Evolutionary conservation across 2,329 filamentous ascomycete genomes (phyloP), one percentile per base, ranked within the genome.

Genomic region (Venturia aucupariae): DNA sequence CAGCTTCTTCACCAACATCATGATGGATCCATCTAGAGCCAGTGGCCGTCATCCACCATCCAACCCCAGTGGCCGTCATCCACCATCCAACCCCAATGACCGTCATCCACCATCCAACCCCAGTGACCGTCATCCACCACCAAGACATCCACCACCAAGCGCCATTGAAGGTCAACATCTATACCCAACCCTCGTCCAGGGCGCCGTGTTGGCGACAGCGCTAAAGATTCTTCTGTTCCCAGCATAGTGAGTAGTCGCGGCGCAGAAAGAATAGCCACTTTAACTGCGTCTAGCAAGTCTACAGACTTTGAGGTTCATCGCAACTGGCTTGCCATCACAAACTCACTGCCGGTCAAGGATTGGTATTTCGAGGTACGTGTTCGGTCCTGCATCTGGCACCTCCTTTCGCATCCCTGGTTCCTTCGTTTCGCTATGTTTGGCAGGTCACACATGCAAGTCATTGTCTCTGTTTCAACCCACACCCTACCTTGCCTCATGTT

Each of bases 251-350:
- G 90, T 84, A 51, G 6, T 4, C 46, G 10, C 32, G 10, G 4
- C 4, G 32, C 10, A 35, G 32, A 10, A 10, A 35, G 32, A 57
- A 65, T 67, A 66, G 71, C 74, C 67, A 75, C 70, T 65, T 64
- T 66, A 68, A 65, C 76, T 51, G n/a, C 32, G 0, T 30, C 35
- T 44, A 97, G 92, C 81, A 97, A 96, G 82, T 99, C 94, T 6
- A 99, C 94, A 70, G 94, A 99, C 76, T 99, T 99, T 72, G 94
- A 99, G 77, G 94, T 99, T 64, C 94, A 99, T 78, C 88, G 94
- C 69, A 99, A 99, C 80, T 99, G 94, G 94, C 86, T 99, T 48
- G 94, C 94, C 68, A 91, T 97, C 70, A 97, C 94, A 4, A 83
- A 96, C 77, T 96, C 90, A 67, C 82, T 97, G 24, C 90, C 93